Percentiles rank a stretch among this genome's conserved stretches.
Conservation (phyloP, 495 filamentous ascomycete genomes). For the Penicillium diatomitis region DNA sequence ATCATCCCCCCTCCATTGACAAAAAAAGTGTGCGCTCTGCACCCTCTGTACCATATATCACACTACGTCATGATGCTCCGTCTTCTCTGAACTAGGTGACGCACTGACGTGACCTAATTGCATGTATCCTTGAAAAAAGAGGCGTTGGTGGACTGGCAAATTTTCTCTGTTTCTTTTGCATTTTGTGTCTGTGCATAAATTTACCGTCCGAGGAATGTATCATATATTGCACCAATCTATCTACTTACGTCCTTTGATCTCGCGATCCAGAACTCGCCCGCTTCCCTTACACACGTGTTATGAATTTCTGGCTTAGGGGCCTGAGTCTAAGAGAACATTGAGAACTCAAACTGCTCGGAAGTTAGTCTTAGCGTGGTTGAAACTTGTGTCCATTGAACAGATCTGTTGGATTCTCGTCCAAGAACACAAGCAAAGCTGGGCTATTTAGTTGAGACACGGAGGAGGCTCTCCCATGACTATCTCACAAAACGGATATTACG, state of each 20-base stretch:
- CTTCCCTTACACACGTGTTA: too few relatives aligned
- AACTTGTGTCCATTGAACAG: too few relatives aligned
- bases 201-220: constrained; percentile 14
- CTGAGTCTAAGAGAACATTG: too few relatives aligned
- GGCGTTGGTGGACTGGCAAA: constrained; percentile 8
- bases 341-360: too few relatives aligned
- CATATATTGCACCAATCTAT: constrained; percentile 1
- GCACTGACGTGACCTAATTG: constrained; percentile 10
- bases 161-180: neutral
- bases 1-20: neutral
- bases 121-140: constrained; percentile 10
- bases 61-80: neutral
- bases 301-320: too few relatives aligned
- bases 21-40: neutral
- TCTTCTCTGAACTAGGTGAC: constrained; percentile 2
- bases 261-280: too few relatives aligned
- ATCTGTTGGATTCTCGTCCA: too few relatives aligned
- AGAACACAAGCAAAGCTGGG: too few relatives aligned
- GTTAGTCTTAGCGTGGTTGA: too few relatives aligned
- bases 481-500: neutral
- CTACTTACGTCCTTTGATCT: too few relatives aligned
- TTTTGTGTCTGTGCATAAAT: constrained; percentile 12
- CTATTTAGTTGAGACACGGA: too few relatives aligned
- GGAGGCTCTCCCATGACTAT: neutral
- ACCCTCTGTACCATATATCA: constrained; percentile 10